Base-by-base conservation (phyloP, 108 stramenopile genomes). In the Cyclotella kingstonii region DNA sequence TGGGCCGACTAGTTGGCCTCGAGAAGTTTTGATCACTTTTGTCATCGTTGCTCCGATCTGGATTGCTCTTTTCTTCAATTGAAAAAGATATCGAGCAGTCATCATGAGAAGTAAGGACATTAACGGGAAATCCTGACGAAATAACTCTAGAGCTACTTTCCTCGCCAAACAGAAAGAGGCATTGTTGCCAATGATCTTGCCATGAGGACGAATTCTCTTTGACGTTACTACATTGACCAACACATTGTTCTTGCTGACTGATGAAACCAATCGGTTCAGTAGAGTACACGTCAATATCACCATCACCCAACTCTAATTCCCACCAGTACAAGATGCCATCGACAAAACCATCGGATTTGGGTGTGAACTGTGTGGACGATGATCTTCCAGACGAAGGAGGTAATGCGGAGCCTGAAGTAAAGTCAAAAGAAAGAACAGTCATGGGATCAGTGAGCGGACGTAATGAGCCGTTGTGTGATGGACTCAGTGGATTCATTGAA, bases 151-250 rank as follows among this genome's bases (percentile, higher is more conserved):
- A 39, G 15, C 63, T 36, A 25, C 28, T 46, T 3, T 5, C 17
- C 26, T 36, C 73, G 49, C 81, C 58, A 60, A 92, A 81, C 6
- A 84, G 55, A 36, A 74, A 89, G 1, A 93, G 39, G 53, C 83
- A 82, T 58, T 82, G 86, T 19, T 87, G 88, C 91, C 91, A 93
- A 54, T 93, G 91, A 75, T 93, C 91, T 79, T 93, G 91, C 71
- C 81, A 92, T 14, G n/a, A n/a, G n/a, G n/a, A n/a, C n/a, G n/a
- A n/a, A n/a, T n/a, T n/a, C n/a, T n/a, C n/a, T n/a, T n/a, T n/a
- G 15, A 63, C 68, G 0, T 38, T 54, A 29, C 52, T 15, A 28
- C 49, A 33, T 17, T 40, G 12, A 38, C 43, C 54, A 10, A 23
- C 52, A 28, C 19, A n/a, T n/a, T n/a, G n/a, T n/a, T n/a, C 12